Base-by-base conservation (phyloP, 306 rosid genomes). In the Amphicarpaea edgeworthii region DNA sequence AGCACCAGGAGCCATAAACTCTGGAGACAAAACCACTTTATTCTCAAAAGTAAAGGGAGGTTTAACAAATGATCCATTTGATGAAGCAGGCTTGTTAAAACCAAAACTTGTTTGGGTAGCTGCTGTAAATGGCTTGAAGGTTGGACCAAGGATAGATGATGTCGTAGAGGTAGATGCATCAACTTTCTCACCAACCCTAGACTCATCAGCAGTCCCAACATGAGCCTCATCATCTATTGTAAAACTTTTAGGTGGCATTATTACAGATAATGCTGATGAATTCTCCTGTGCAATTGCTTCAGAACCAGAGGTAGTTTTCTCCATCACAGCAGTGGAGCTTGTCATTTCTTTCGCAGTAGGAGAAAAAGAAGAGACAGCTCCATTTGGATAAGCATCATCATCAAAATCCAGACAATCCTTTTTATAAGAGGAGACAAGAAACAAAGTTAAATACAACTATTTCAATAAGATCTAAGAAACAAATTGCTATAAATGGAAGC, bases 331-430 rank as follows among this genome's bases (percentile, higher is more conserved):
- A 66, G 23, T 72, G 26, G 69, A 61, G 37, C 86, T 80, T 34
- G 37, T 75, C 77, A 53, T 75, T 53, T 68, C 89, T 74, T 67
- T 81, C 79, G 77, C 91, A 55, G 62, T 84, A 45, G 77, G 42
- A 23, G 81, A 64, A 58, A 66, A 85, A 76, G 88, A 68, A 73
- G 87, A 66, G 30, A 63, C 59, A 34, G 67, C 66, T 49, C 91
- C 90, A 60, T 85, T 83, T 14, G 86, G 70, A 84, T 72, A 53
- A 70, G 65, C 85, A 51, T 86, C 91, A 26, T 90, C 97, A 67
- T 90, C 97, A 81, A 90, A 79, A 75, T 94, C 98, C 83, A 87
- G 64, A 86, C 23, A 91, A 86, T 88, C 87, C 93, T 92, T 41
- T 41, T 17, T 50, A 78, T 60, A 81, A 43, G 17, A 71, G 58